phyloP scores from a whole-genome alignment of 208 protist genomes.

The Leishmania aethiopica region DNA sequence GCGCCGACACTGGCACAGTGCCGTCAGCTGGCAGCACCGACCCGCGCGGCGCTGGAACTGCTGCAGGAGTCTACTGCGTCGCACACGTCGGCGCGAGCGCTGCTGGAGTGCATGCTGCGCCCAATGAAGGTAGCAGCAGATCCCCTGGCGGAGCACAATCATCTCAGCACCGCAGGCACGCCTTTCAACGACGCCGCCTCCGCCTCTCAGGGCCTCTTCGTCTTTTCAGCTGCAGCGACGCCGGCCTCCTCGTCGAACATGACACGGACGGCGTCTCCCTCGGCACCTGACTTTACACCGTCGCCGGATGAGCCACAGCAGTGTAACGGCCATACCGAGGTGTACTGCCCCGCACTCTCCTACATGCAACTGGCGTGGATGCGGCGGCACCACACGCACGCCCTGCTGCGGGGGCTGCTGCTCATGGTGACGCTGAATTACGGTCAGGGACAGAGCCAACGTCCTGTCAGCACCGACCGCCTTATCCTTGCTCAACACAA shows the following conservation, averaged over 20 bases:
- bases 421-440: constrained; percentile 41
- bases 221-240: neutral
- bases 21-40: constrained; percentile 19
- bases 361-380: constrained; percentile 70
- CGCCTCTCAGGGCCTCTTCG: neutral
- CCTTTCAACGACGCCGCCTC: neutral
- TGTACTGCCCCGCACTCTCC: constrained; percentile 36
- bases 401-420: constrained; percentile 55
- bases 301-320: neutral
- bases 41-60: constrained; percentile 12
- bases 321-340: neutral
- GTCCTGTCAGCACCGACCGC: constrained; percentile 47
- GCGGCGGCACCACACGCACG: constrained; percentile 75
- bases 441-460: constrained; percentile 9
- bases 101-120: constrained; percentile 25
- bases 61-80: constrained; percentile 11
- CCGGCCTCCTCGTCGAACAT: neutral
- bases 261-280: neutral
- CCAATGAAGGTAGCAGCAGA: neutral
- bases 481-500: constrained; percentile 67
- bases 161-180: neutral
- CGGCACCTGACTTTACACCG: neutral
- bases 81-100: constrained; percentile 14
- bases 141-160: constrained; percentile 4
- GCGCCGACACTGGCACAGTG: constrained; percentile 28